Evolutionary conservation across 345 rosid species (phyloP), one percentile per base, ranked within the genome.

Genomic region (Draba incana): DNA sequence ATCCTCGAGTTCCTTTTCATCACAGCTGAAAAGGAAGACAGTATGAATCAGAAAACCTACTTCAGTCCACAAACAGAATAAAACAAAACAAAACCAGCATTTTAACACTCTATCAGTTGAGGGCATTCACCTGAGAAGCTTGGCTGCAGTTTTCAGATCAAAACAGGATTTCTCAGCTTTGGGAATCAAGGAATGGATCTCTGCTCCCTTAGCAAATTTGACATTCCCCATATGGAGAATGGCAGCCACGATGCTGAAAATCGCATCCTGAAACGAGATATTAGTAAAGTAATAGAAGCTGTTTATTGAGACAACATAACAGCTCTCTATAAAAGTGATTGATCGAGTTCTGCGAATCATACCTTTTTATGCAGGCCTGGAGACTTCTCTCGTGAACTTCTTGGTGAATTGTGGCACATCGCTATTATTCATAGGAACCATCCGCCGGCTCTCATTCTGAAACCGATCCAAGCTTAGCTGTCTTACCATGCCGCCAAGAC

Each of bases 311-410:
- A 56, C 59, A 71, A 71, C 62, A 13, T 64, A 57, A 55, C 56
- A 72, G 57, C 27, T 20, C 20, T 20, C 20, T 20, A 20, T 20
- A 20, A 20, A 20, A 20, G 31, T 25, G 45, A 69, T 45, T 50
- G 53, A 51, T 42, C 44, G 10, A 56, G 59, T 39, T 57, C 37
- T 46, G 50, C 6, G 57, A 42, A 62, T 56, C 79, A 80, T 79
- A 78, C 99, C 93, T 87, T 94, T 74, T 94, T 94, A 78, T 94
- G 99, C 59, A 94, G 79, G 67, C 99, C 99, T 81, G 98, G 99
- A 79, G 98, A 89, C 61, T 39, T 89, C 70, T 82, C 96, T 83
- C n/a, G 80, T 59, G 81, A 84, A 88, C 79, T 79, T 94, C 80
- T 79, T 91, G 70, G 94, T 83, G 64, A 90, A 78, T 79, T 86